Percentiles rank a stretch among this genome's conserved stretches.
phyloP scores from a whole-genome alignment of 441 rosid genomes.

The Populus trichocarpa region DNA sequence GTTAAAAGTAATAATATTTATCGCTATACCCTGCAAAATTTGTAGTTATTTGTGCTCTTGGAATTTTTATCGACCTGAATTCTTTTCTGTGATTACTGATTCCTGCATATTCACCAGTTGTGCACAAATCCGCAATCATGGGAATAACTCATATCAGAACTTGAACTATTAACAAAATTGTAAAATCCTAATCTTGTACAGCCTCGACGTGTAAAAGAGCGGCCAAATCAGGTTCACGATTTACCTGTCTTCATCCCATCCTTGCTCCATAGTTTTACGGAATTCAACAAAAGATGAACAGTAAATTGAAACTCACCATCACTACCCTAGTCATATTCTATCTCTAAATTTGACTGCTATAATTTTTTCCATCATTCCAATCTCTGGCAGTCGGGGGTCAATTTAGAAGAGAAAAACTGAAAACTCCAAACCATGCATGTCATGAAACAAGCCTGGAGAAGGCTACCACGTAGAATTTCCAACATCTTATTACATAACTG shows the following conservation, averaged over 20 bases:
- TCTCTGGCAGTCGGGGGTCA: neutral
- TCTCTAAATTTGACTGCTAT: neutral
- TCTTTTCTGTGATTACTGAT: neutral
- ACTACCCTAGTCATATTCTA: neutral
- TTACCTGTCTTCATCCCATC: neutral
- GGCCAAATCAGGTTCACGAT: neutral
- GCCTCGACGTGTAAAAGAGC: neutral
- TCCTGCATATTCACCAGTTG: neutral
- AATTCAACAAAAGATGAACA: neutral
- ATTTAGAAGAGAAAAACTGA: no score
- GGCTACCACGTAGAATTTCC: neutral
- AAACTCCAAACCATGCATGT: neutral
- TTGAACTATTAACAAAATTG: neutral
- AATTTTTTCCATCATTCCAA: no score
- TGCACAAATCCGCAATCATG: neutral
- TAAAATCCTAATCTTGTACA: neutral
- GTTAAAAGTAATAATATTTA: neutral
- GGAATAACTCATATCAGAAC: neutral
- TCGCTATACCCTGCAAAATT: neutral
- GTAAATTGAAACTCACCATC: neutral
- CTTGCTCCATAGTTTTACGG: neutral
- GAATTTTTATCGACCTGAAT: neutral
- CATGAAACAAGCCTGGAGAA: neutral
- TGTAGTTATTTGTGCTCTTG: neutral
- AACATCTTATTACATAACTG: constrained; percentile 13